phyloP scores from a whole-genome alignment of 1,284 basidiomycete genomes.

The Malassezia japonica region DNA sequence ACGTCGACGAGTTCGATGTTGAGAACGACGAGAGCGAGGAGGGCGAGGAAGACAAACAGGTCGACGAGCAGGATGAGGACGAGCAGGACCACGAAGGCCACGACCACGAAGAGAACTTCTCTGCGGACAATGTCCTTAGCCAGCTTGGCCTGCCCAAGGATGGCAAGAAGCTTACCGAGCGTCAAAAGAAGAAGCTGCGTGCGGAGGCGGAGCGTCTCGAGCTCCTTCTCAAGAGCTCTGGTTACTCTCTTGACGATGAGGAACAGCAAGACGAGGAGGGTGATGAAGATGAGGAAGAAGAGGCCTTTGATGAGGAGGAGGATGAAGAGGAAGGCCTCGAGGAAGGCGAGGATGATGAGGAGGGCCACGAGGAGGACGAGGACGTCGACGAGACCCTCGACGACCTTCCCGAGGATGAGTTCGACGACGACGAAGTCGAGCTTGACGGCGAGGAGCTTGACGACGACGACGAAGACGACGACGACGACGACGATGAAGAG shows the following conservation, averaged over 20 bases:
- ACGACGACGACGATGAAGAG: conserved; percentile 18
- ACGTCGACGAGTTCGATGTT: conserved; percentile 17
- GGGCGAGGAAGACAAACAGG: conserved; percentile 16
- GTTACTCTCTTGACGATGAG: conserved; percentile 34
- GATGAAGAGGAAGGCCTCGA: conserved; percentile 25
- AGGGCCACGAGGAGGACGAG: conserved; percentile 17
- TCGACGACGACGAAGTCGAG: conserved; percentile 17
- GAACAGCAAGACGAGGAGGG: conserved; percentile 17
- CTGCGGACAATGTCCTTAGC: conserved; percentile 11
- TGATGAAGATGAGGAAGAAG: conserved; percentile 14
- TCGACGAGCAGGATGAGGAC: conserved; percentile 19
- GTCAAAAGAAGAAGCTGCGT: conserved; percentile 42
- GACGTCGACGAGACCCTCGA: conserved; percentile 21
- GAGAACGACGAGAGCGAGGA: conserved; percentile 22
- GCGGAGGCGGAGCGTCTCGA: conserved; percentile 47
- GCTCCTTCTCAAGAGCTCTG: conserved; percentile 41
- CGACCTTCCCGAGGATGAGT: conserved; percentile 1
- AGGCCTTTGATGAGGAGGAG: conserved; percentile 27
- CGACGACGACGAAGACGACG: conserved; percentile 12
- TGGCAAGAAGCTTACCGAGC: conserved; percentile 33
- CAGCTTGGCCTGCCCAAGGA: conserved; percentile 31
- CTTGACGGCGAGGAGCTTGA: neutral
- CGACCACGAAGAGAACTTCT: neutral
- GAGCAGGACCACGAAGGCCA: conserved; percentile 15
- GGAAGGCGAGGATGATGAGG: conserved; percentile 26